Percentiles rank a stretch among this genome's conserved stretches.
phyloP scores from a whole-genome alignment of 495 filamentous ascomycete species.

The Penicillium pancosmium region DNA sequence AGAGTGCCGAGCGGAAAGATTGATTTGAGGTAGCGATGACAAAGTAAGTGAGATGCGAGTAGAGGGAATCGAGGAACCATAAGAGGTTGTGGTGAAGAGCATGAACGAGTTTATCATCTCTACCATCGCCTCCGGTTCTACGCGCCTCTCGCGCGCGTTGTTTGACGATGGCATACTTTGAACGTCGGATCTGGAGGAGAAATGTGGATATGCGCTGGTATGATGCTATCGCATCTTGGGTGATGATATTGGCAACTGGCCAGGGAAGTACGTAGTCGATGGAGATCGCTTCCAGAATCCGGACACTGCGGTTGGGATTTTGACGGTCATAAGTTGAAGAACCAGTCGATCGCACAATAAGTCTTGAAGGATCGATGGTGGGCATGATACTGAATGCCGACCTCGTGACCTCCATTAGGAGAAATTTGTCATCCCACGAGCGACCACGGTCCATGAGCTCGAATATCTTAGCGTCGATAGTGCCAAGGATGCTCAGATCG shows the following conservation, averaged over 20 bases:
- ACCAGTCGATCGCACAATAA: conserved; percentile 53
- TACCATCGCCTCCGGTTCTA: conserved; percentile 6
- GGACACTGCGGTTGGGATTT: conserved; percentile 42
- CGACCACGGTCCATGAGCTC: conserved; percentile 70
- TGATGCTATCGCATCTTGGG: conserved; percentile 54
- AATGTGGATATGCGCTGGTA: conserved; percentile 77
- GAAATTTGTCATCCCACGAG: conserved; percentile 81
- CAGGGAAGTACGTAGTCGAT: conserved; percentile 72
- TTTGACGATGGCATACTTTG: conserved; percentile 67
- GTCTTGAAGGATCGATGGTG: conserved; percentile 58
- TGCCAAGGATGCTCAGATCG: conserved; percentile 64
- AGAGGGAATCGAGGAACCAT: conserved; percentile 76
- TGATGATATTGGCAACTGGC: conserved; percentile 84
- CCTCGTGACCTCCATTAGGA: conserved; percentile 78
- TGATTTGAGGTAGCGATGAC: conserved; percentile 63
- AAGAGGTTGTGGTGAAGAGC: conserved; percentile 71
- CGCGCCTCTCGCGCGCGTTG: conserved; percentile 46
- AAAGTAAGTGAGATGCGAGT: conserved; percentile 72
- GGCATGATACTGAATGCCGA: conserved; percentile 58
- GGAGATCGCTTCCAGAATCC: conserved; percentile 56
- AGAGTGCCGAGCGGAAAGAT: conserved; percentile 56
- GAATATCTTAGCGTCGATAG: conserved; percentile 71
- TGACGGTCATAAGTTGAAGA: conserved; percentile 14
- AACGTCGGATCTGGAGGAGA: conserved; percentile 74
- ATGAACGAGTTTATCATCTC: conserved; percentile 54